Base-by-base conservation (phyloP, 2,329 filamentous ascomycete genomes). In the Pezicula radicicola region DNA sequence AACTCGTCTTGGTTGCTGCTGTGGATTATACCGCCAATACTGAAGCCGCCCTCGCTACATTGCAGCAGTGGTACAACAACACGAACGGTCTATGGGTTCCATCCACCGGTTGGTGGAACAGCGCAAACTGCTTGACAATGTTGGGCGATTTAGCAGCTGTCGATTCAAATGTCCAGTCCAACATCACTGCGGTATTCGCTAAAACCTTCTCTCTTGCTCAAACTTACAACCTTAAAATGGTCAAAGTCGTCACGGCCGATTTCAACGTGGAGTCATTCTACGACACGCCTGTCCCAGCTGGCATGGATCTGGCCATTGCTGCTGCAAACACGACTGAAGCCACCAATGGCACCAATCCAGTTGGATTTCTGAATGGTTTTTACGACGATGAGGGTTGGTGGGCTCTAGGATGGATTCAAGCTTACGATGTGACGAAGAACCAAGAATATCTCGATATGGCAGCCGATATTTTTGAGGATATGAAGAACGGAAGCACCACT, bases 301-400 rank as follows among this genome's bases (percentile, higher is more conserved):
- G 40, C n/a, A 27, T 51, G 4, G 8, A 44, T 6, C 25, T 48
- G 15, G 28, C 19, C 9, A 16, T 28, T 16, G n/a, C 42, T 19
- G 39, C 40, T 4, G 35, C 45, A 6, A 43, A 15, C 42, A 2
- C 33, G 16, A 46, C 48, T 6, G 10, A 39, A 25, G 18, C 42
- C 8, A 30, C 35, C 4, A 19, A 30, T 9, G 16, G 33, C 2
- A 16, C 51, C n/a, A 62, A 62, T 39, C 60, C 62, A 2, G 54
- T 55, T 15, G 66, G 74, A 48, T 82, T 81, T 60, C 66, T 76
- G 53, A 81, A 81, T 55, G 71, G 75, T 8, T 82, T 69, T 53
- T 82, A 81, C 56, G 82, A 85, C 54, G 82, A 85, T 57, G 78
- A 81, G 60, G 81, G 78, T 8, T 85, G 82, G 82, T 85, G 82